A percentile compares a stretch with the other conserved stretches of the same genome.
Conservation (phyloP, 2,329 filamentous ascomycete genomes). For the Huntiella bhutanensis region DNA sequence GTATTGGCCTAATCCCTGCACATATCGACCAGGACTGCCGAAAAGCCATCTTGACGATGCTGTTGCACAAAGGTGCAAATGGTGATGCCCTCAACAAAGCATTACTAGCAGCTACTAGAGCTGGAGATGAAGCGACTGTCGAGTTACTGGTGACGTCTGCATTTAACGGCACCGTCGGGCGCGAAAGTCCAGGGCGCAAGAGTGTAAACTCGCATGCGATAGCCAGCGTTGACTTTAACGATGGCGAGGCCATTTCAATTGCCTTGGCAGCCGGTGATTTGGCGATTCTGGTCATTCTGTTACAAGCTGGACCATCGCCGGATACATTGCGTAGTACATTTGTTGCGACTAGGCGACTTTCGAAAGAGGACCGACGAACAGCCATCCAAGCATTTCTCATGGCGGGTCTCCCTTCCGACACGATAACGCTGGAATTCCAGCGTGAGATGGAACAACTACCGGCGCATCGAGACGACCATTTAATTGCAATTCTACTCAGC, state of each 20-base stretch:
- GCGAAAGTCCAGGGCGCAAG: not conserved
- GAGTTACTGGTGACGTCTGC: conserved; percentile 30
- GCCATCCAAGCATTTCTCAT: conserved; percentile 32
- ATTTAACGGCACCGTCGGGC: conserved; percentile 22
- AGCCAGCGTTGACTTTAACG: conserved; percentile 33
- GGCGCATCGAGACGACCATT: conserved; percentile 27
- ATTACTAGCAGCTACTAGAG: conserved; percentile 29
- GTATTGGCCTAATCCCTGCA: conserved; percentile 29
- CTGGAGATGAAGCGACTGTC: conserved; percentile 27
- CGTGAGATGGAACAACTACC: conserved; percentile 31
- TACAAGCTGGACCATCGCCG: conserved; percentile 26
- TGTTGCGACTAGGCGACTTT: conserved; percentile 26
- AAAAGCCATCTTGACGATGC: conserved; percentile 23
- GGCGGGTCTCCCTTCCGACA: conserved; percentile 27
- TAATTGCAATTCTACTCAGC: conserved; percentile 33
- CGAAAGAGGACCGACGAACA: conserved; percentile 24
- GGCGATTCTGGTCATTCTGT: conserved; percentile 26
- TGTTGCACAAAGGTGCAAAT: conserved; percentile 32
- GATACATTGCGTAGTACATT: conserved; percentile 31
- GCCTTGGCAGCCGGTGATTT: conserved; percentile 28
- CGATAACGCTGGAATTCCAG: conserved; percentile 31
- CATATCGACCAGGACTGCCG: conserved; percentile 27
- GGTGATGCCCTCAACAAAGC: conserved; percentile 29
- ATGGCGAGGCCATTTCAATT: conserved; percentile 30
- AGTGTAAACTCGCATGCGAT: conserved; percentile 23